Evolutionary conservation across 495 filamentous ascomycete species (phyloP).

Genomic region (Daldinia childiae): DNA sequence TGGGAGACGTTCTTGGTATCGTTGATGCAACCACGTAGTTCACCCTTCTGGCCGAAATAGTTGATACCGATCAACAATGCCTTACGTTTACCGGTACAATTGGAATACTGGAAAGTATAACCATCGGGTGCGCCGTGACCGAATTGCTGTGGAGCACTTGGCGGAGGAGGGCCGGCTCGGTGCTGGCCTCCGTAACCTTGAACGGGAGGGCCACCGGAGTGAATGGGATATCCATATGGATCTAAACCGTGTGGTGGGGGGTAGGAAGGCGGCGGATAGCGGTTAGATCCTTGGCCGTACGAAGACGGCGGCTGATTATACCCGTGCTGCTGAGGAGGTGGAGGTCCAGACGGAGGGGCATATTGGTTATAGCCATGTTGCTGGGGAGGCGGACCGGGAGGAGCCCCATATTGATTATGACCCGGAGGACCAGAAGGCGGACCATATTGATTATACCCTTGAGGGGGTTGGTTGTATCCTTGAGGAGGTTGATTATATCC

Average conservation of each 20-base stretch:
- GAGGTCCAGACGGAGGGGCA: constrained; percentile 25
- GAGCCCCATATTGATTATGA: constrained; percentile 41
- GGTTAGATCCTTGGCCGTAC: constrained; percentile 47
- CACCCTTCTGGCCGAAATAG: constrained; percentile 86
- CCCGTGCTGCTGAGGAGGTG: constrained; percentile 27
- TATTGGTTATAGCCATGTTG: constrained; percentile 44
- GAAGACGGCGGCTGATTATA: constrained; percentile 40
- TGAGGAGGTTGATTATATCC: constrained; percentile 29
- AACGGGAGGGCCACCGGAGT: constrained; percentile 34
- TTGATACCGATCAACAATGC: constrained; percentile 94
- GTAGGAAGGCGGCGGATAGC: constrained; percentile 45
- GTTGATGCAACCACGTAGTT: constrained; percentile 93
- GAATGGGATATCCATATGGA: constrained; percentile 52
- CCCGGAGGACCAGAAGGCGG: constrained; percentile 27
- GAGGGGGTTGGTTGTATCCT: constrained; percentile 44
- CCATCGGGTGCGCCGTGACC: constrained; percentile 58
- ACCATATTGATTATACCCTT: constrained; percentile 44
- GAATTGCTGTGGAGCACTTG: constrained; percentile 54
- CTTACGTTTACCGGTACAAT: constrained; percentile 85
- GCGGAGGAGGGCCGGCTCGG: constrained; percentile 59
- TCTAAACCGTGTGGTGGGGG: constrained; percentile 50
- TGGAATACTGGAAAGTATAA: constrained; percentile 82
- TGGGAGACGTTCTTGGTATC: constrained; percentile 90
- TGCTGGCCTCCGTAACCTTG: constrained; percentile 46
- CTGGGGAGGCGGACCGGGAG: constrained; percentile 28